Conservation (phyloP, 768 basidiomycete species). For the Mycena polygramma region DNA sequence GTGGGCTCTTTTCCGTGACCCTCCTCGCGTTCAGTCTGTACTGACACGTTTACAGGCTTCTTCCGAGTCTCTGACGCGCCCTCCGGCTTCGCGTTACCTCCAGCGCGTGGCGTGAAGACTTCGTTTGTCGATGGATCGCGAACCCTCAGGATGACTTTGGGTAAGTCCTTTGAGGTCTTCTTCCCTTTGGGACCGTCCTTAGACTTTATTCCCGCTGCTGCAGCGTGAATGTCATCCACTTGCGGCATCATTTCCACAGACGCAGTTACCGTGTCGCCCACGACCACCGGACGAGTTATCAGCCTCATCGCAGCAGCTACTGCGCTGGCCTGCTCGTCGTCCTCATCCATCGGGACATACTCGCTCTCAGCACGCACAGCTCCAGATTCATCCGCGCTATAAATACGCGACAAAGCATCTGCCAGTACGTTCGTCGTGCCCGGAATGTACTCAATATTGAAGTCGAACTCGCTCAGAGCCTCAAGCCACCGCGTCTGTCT, state of each 20-base stretch:
- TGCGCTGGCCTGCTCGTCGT: neutral
- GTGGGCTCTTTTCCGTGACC: too few relatives aligned
- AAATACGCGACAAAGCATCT: slow-evolving; percentile 47
- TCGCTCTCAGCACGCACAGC: slow-evolving; percentile 25
- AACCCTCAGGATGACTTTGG: slow-evolving; percentile 20
- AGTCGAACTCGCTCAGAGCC: slow-evolving; percentile 41
- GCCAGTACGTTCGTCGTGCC: slow-evolving; percentile 48
- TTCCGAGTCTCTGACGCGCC: slow-evolving; percentile 1
- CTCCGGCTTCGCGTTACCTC: neutral
- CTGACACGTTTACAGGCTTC: too few relatives aligned
- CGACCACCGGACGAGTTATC: slow-evolving; percentile 10
- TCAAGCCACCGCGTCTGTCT: slow-evolving; percentile 55
- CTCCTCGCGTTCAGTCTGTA: too few relatives aligned
- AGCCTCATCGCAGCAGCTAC: neutral
- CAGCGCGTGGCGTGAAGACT: neutral
- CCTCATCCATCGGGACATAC: slow-evolving; percentile 13
- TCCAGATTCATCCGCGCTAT: slow-evolving; percentile 32
- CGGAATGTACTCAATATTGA: slow-evolving; percentile 27
- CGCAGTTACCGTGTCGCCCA: slow-evolving; percentile 11
- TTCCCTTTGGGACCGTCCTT: too few relatives aligned
- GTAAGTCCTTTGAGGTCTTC: neutral
- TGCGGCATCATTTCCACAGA: neutral
- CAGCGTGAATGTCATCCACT: neutral
- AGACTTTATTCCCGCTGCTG: neutral
- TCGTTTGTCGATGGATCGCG: slow-evolving; percentile 7